A percentile compares a stretch with the other conserved stretches of the same genome.
These are phyloP conservation scores for Russula earlei DNA, from an alignment of 768 basidiomycete genomes.

Conservation along the genomic window DNA sequence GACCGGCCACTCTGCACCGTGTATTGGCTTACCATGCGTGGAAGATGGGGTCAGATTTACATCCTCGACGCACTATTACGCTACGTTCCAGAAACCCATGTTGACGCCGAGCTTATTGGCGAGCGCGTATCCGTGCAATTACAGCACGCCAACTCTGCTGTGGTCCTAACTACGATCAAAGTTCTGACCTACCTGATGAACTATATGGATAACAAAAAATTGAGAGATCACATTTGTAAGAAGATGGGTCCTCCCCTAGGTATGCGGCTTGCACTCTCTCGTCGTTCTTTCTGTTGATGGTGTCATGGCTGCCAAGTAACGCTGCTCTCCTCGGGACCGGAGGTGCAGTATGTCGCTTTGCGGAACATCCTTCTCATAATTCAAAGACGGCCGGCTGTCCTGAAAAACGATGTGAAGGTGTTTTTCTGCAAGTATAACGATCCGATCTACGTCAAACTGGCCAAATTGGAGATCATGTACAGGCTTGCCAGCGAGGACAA, in stretches of 20 bases:
- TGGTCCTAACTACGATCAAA: conserved; percentile 98
- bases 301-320: conserved; percentile 50
- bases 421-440: conserved; percentile 99
- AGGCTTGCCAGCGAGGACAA: conserved; percentile 93
- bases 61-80: conserved; percentile 91
- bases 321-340: conserved; percentile 89
- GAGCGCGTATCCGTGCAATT: conserved; percentile 90
- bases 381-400: conserved; percentile 82
- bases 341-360: conserved; percentile 96
- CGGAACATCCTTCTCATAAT: conserved; percentile 97
- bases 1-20: not conserved
- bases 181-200: conserved; percentile 95
- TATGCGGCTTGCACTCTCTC: conserved; percentile 25
- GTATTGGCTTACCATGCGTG: conserved; percentile 7
- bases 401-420: conserved; percentile 96
- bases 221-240: conserved; percentile 86
- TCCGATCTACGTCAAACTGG: conserved; percentile 97
- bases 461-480: conserved; percentile 99
- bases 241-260: conserved; percentile 98
- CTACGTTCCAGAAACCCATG: conserved; percentile 81
- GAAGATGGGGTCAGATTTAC: conserved; percentile 97
- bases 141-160: conserved; percentile 97
- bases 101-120: conserved; percentile 90
- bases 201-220: conserved; percentile 85
- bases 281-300: conserved; percentile 1